These are phyloP conservation scores for Scorias spongiosa DNA, from an alignment of 2,329 filamentous ascomycete species.

Conservation along the genomic window DNA sequence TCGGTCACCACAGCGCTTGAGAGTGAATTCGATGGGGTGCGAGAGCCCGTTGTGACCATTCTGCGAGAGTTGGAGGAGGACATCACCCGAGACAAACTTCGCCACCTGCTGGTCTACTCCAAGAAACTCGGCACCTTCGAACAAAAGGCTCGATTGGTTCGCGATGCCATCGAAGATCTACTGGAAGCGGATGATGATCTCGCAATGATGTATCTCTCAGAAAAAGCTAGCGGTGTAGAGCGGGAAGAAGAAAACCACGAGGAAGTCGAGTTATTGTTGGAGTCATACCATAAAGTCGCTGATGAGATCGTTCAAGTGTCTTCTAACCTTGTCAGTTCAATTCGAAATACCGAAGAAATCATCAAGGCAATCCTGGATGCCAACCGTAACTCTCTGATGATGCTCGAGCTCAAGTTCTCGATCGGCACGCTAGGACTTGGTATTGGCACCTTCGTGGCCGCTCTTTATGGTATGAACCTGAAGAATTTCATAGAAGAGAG, in stretches of 20 bases:
- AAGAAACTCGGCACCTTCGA: conserved; percentile 96
- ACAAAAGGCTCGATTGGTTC: conserved; percentile 85
- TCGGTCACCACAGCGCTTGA: conserved; percentile 86
- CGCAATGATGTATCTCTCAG: conserved; percentile 85
- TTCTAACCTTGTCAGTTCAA: conserved; percentile 81
- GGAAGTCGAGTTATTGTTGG: conserved; percentile 90
- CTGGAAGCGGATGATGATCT: conserved; percentile 94
- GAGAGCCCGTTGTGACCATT: conserved; percentile 80
- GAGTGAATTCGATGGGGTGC: conserved; percentile 84
- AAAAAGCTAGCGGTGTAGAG: conserved; percentile 60
- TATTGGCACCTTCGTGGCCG: conserved; percentile 85
- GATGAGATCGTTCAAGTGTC: conserved; percentile 96
- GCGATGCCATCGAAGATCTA: conserved; percentile 87
- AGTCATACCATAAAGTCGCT: conserved; percentile 94
- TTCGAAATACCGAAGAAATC: conserved; percentile 96
- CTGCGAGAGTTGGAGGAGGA: conserved; percentile 87
- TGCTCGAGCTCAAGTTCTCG: conserved; percentile 90
- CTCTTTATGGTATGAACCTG: conserved; percentile 99
- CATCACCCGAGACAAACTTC: conserved; percentile 85
- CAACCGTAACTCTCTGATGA: conserved; percentile 95
- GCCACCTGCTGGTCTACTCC: conserved; percentile 79
- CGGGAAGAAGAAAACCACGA: conserved; percentile 78
- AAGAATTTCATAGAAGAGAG: conserved; percentile 98
- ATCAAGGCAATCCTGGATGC: conserved; percentile 94
- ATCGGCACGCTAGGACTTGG: conserved; percentile 90